Conservation (phyloP, 176 grass and related monocot species). For the Echinochloa phyllopogon region DNA sequence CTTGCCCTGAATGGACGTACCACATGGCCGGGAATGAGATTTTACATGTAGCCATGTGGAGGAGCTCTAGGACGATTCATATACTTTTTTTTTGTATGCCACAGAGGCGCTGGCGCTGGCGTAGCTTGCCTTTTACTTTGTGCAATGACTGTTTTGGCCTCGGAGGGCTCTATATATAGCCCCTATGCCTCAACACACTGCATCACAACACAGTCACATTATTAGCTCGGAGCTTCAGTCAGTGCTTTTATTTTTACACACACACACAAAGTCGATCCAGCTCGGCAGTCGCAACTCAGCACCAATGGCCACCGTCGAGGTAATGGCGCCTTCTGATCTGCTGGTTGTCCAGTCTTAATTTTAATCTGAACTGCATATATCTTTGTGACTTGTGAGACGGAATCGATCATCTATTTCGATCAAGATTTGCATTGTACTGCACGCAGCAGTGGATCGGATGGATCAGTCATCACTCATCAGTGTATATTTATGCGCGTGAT, state of each 20-base stretch:
- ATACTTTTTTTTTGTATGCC: neutral
- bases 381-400: neutral
- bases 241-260: neutral
- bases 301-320: constrained; percentile 74
- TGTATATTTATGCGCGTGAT: neutral
- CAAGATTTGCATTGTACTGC: neutral
- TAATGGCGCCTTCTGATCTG: constrained; percentile 2
- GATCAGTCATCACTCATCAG: neutral
- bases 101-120: neutral
- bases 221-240: constrained; percentile 8
- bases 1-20: constrained; percentile 3
- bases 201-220: constrained; percentile 32
- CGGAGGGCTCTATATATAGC: constrained; percentile 47
- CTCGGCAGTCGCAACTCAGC: constrained; percentile 20
- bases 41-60: neutral
- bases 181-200: neutral
- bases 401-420: neutral
- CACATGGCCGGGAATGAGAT: neutral
- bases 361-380: neutral
- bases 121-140: neutral
- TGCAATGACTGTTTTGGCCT: constrained; percentile 44
- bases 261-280: neutral
- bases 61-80: constrained; percentile 6
- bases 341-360: neutral
- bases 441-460: neutral